A percentile compares a stretch with the other conserved stretches of the same genome.
These are phyloP conservation scores for Rhodotorula taiwanensis DNA, from an alignment of 768 basidiomycete genomes.

Conservation along the genomic window DNA sequence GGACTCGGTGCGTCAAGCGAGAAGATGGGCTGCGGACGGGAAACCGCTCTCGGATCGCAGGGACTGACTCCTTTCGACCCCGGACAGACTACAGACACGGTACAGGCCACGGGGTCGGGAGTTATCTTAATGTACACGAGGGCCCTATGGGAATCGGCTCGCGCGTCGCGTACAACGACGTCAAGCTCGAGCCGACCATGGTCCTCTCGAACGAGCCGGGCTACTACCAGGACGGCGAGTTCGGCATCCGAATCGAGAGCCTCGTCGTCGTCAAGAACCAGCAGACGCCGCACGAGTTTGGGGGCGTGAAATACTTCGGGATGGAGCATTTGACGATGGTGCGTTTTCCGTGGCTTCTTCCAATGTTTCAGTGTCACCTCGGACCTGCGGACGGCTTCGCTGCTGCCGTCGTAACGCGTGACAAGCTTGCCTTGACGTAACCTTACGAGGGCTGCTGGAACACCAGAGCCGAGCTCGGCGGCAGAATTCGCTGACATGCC, in stretches of 20 bases:
- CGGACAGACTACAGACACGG: slow-evolving; percentile 43
- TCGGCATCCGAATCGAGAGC: slow-evolving; percentile 89
- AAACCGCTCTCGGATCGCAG: slow-evolving; percentile 35
- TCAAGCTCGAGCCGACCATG: slow-evolving; percentile 67
- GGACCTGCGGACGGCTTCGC: too few relatives aligned
- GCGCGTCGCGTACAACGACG: slow-evolving; percentile 42
- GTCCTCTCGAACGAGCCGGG: slow-evolving; percentile 64
- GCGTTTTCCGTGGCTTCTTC: slow-evolving; percentile 38
- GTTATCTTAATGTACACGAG: slow-evolving; percentile 82
- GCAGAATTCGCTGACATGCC: not conserved
- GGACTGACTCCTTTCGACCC: slow-evolving; percentile 1
- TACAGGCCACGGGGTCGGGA: slow-evolving; percentile 93
- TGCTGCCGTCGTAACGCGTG: too few relatives aligned
- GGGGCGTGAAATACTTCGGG: slow-evolving; percentile 70
- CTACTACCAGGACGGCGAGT: slow-evolving; percentile 60
- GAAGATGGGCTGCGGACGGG: too few relatives aligned
- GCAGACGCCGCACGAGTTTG: slow-evolving; percentile 68
- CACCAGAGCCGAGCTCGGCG: too few relatives aligned
- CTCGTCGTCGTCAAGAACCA: slow-evolving; percentile 55
- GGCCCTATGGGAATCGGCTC: slow-evolving; percentile 58
- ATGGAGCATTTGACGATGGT: slow-evolving; percentile 88
- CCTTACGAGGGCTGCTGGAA: not conserved
- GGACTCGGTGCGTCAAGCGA: slow-evolving; percentile 69
- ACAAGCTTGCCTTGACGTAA: too few relatives aligned
- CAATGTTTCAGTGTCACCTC: too few relatives aligned